phyloP scores from a whole-genome alignment of 352 stramenopile genomes.

The Pythium aphanidermatum region DNA sequence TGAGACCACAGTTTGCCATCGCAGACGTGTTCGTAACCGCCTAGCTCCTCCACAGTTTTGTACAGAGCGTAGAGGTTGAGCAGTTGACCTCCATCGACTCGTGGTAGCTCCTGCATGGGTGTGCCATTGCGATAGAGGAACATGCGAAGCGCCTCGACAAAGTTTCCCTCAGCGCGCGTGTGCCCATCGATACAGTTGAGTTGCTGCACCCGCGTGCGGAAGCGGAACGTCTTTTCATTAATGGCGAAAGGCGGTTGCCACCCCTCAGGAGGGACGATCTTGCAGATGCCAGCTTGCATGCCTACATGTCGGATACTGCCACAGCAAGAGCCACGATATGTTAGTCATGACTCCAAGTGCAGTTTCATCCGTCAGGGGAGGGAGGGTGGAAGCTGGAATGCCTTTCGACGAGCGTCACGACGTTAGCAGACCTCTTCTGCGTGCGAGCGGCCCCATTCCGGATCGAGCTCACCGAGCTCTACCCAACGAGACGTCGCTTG shows the following conservation, averaged over 20 bases:
- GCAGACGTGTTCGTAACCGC: conserved; percentile 46
- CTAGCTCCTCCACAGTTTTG: conserved; percentile 49
- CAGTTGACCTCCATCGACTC: conserved; percentile 54
- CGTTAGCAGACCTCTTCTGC: not conserved
- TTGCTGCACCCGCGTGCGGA: conserved; percentile 95
- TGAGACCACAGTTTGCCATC: conserved; percentile 32
- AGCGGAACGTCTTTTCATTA: conserved; percentile 83
- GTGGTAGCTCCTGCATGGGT: conserved; percentile 73
- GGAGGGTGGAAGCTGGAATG: too few species aligned
- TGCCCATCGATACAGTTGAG: conserved; percentile 90
- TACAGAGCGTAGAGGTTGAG: conserved; percentile 67
- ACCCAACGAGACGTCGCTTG: conserved; percentile 16
- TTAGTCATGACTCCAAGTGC: not conserved
- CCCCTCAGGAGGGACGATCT: conserved; percentile 95
- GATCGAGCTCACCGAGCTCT: conserved; percentile 9
- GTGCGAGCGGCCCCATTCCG: not conserved
- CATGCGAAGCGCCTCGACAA: conserved; percentile 72
- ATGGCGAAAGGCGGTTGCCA: conserved; percentile 90
- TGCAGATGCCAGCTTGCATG: conserved; percentile 95
- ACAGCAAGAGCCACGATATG: not conserved
- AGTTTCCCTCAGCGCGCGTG: conserved; percentile 70
- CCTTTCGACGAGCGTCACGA: not conserved
- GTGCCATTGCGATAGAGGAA: conserved; percentile 74
- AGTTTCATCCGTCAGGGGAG: too few species aligned
- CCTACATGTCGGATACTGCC: conserved; percentile 86